Percentiles rank a stretch among this genome's conserved stretches.
phyloP scores from a whole-genome alignment of 768 basidiomycete genomes.

The Russula dissimulans region DNA sequence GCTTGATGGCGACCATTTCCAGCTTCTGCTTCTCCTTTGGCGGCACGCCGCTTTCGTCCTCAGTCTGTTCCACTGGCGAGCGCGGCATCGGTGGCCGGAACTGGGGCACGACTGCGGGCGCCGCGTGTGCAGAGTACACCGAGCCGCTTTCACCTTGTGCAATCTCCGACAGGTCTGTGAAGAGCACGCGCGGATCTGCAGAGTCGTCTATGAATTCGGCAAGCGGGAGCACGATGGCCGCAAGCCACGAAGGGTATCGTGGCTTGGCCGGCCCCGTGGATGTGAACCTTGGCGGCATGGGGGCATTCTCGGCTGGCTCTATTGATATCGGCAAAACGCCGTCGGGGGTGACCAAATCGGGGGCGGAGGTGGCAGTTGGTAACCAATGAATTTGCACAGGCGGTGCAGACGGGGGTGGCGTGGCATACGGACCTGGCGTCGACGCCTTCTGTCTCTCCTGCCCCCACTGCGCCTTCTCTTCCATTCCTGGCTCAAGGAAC shows the following conservation, averaged over 20 bases:
- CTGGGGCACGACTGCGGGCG: neutral
- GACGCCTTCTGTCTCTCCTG: neutral
- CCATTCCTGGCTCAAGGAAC: neutral
- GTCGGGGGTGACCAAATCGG: neutral
- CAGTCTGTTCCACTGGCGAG: neutral
- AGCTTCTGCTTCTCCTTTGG: conserved; percentile 18
- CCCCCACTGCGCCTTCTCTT: neutral
- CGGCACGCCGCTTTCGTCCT: conserved; percentile 1
- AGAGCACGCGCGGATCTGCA: conserved; percentile 53
- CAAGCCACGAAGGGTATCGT: conserved; percentile 56
- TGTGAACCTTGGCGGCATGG: neutral
- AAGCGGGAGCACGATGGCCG: conserved; percentile 47
- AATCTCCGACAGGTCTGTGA: conserved; percentile 63
- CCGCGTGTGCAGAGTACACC: conserved; percentile 39
- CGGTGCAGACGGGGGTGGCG: conserved; percentile 1
- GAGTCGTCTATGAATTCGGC: conserved; percentile 55
- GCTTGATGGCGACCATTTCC: conserved; percentile 59
- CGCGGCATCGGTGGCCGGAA: conserved; percentile 11
- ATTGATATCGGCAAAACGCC: neutral
- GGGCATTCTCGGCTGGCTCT: neutral
- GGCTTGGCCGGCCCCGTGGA: conserved; percentile 23
- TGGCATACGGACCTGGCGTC: neutral
- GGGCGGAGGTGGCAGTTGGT: neutral
- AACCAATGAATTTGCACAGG: neutral
- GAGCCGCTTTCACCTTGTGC: conserved; percentile 79